A percentile compares a stretch with the other conserved stretches of the same genome.
These are phyloP conservation scores for Volutella citrinella DNA, from an alignment of 2,329 filamentous ascomycete species.

Conservation along the genomic window DNA sequence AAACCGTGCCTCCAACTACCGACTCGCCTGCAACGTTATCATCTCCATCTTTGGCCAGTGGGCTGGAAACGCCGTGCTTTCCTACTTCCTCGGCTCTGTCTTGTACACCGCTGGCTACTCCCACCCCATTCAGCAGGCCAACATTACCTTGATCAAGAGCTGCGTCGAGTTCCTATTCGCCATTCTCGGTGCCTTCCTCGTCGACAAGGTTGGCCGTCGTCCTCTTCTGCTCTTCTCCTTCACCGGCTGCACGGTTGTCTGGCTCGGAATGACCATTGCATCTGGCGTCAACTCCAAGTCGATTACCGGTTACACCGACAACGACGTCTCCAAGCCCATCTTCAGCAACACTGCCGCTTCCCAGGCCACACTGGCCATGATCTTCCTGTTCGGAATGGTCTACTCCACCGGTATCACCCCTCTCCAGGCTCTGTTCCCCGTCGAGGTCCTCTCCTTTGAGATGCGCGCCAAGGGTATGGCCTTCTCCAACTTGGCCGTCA, in stretches of 20 bases:
- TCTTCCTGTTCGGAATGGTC: constrained; percentile 52
- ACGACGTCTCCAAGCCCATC: constrained; percentile 23
- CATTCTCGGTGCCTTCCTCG: constrained; percentile 45
- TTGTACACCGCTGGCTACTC: constrained; percentile 49
- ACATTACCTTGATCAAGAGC: constrained; percentile 51
- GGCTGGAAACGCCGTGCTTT: constrained; percentile 40
- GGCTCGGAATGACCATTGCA: constrained; percentile 49
- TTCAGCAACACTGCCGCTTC: constrained; percentile 36
- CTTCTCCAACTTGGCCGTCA: constrained; percentile 40
- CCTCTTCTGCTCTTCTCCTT: constrained; percentile 51
- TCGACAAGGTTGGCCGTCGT: constrained; percentile 50
- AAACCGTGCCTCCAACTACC: constrained; percentile 37
- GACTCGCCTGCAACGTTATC: constrained; percentile 35
- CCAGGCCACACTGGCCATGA: constrained; percentile 47
- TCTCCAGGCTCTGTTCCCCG: constrained; percentile 41
- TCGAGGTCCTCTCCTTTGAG: constrained; percentile 50
- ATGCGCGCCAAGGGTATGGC: constrained; percentile 54
- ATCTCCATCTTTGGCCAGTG: constrained; percentile 46
- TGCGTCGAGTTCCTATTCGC: constrained; percentile 49
- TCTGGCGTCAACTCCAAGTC: constrained; percentile 36
- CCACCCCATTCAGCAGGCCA: constrained; percentile 36
- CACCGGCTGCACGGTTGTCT: constrained; percentile 45
- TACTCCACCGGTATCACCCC: constrained; percentile 43
- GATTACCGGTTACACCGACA: constrained; percentile 24
- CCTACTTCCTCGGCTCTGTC: constrained; percentile 49